Base-by-base conservation (phyloP, 2,329 filamentous ascomycete genomes). In the Peltaster fructicola region DNA sequence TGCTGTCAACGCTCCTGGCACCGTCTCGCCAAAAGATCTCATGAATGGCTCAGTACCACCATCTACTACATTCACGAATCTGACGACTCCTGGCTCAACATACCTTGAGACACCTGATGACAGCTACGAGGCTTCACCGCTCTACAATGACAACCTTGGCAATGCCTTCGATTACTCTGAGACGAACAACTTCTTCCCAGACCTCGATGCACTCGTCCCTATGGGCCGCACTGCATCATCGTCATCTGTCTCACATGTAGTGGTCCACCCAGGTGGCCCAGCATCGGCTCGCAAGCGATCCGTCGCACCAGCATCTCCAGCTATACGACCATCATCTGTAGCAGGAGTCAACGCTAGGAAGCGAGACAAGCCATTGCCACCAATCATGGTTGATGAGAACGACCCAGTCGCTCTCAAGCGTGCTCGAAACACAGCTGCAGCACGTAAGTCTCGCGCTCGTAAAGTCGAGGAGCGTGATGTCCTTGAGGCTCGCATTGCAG, bases 371-470 rank as follows among this genome's bases (percentile, higher is more conserved):
- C 73, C 76, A 34, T 59, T 91, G 27, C 73, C 77, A 34, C 73
- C 74, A 5, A 84, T 92, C 47, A 57, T 75, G 32, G 67, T 82
- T 17, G 79, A 93, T 39, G 67, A 72, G 1, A 56, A 41, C 20
- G 84, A 93, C 43, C 67, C 65, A 7, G 50, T 76, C n/a, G 81
- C 80, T 11, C 68, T 84, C 63, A 93, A 93, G 71, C 78, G 85
- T 50, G 84, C 82, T 24, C 76, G 82, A 38, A 95, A 93, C 52
- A 91, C 82, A 6, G 67, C 90, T 50, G 85, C 85, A 10, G 85
- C 85, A 41, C 81, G 85, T 38, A 92, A 92, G 57, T 92, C 82
- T 31, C 74, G 85, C 25, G 74, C 81, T 44, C 74, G 81, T 37
- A 92, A 92, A 59, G 71, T 79, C 29, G 64, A 75, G 47, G 68